Conservation (phyloP, 2,329 filamentous ascomycete species). For the Hypoxylon sp. region DNA sequence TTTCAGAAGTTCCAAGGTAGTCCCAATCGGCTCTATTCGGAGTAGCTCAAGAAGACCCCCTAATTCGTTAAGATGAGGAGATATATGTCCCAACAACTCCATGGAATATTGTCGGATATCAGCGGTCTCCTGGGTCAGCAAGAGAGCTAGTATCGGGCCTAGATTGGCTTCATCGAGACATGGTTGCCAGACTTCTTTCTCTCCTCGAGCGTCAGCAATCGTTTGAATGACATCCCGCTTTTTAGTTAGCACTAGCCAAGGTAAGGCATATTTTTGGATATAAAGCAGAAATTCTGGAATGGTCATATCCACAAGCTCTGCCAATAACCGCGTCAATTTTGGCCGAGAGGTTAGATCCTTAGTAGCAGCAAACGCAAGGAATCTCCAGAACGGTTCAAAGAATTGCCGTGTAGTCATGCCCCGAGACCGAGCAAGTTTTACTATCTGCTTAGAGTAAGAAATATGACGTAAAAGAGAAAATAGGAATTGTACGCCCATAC, state of each 20-base stretch:
- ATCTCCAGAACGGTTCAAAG: conserved; percentile 91
- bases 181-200: conserved; percentile 71
- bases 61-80: conserved; percentile 77
- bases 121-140: conserved; percentile 70
- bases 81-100: conserved; percentile 77
- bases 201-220: conserved; percentile 83
- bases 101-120: conserved; percentile 77
- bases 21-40: conserved; percentile 79
- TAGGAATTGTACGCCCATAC: conserved; percentile 58
- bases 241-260: conserved; percentile 85
- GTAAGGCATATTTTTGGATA: conserved; percentile 86
- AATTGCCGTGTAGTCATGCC: conserved; percentile 76
- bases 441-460: conserved; percentile 60
- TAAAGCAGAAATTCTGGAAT: conserved; percentile 80
- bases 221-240: conserved; percentile 83
- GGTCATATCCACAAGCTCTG: conserved; percentile 83
- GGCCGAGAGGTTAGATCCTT: conserved; percentile 85
- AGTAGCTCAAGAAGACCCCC: conserved; percentile 78
- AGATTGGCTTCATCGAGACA: conserved; percentile 71
- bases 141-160: conserved; percentile 70
- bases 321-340: conserved; percentile 84
- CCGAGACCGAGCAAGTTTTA: conserved; percentile 78
- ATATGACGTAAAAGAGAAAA: not conserved
- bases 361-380: conserved; percentile 83
- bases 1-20: conserved; percentile 87